phyloP scores from a whole-genome alignment of 108 stramenopile species.

The Mediolabrus comicus region DNA sequence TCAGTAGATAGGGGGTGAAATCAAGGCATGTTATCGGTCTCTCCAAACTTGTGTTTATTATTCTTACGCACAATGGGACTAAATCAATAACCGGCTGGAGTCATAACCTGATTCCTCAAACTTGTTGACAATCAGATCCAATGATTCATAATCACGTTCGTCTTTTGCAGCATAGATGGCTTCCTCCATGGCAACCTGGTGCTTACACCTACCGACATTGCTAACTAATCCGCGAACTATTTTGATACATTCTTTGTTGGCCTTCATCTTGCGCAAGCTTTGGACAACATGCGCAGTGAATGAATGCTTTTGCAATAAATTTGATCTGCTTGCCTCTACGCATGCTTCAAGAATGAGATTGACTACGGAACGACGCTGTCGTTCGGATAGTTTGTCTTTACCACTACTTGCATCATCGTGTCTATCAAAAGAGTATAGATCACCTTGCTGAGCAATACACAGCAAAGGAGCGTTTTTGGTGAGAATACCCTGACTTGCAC shows the following conservation, averaged over 20 bases:
- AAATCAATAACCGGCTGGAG: slow-evolving; percentile 3
- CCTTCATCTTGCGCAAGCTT: slow-evolving; percentile 36
- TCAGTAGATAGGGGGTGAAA: too few relatives aligned
- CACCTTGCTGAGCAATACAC: slow-evolving; percentile 41
- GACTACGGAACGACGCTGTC: slow-evolving; percentile 16
- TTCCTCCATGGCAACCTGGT: slow-evolving; percentile 35
- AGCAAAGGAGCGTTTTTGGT: slow-evolving; percentile 42
- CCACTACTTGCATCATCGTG: neutral
- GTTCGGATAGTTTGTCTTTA: slow-evolving; percentile 3
- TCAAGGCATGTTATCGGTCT: too few relatives aligned
- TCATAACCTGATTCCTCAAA: slow-evolving; percentile 36
- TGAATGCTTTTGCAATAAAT: slow-evolving; percentile 20
- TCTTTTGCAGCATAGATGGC: slow-evolving; percentile 34
- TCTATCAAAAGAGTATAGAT: slow-evolving; percentile 7
- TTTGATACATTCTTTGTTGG: slow-evolving; percentile 32
- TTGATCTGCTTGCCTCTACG: slow-evolving; percentile 33
- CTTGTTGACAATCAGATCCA: slow-evolving; percentile 8
- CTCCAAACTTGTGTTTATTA: too few relatives aligned
- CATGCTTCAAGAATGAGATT: slow-evolving; percentile 43
- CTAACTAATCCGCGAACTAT: slow-evolving; percentile 30
- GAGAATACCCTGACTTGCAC: slow-evolving; percentile 29
- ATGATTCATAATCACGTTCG: slow-evolving; percentile 22
- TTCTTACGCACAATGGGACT: neutral
- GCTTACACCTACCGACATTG: slow-evolving; percentile 9
- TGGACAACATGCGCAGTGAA: slow-evolving; percentile 36